Percentiles rank a stretch among this genome's conserved stretches.
These are phyloP conservation scores for Lichtheimia hyalospora DNA, from an alignment of 371 early-diverging fungal genomes.

Conservation along the genomic window DNA sequence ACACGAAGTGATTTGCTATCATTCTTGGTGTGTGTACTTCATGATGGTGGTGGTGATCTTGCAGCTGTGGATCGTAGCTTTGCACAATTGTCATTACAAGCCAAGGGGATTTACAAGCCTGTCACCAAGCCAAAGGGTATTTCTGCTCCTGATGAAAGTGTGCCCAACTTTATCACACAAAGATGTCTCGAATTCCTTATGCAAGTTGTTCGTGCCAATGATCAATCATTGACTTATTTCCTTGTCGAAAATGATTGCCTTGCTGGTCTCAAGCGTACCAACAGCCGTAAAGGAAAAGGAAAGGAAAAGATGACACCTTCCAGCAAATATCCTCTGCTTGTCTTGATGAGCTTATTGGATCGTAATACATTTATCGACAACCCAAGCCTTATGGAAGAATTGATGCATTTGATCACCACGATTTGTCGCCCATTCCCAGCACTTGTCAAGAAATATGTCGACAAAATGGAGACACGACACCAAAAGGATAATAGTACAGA, in stretches of 20 bases:
- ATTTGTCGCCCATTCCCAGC: slow-evolving; percentile 73
- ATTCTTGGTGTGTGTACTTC: slow-evolving; percentile 83
- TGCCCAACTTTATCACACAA: slow-evolving; percentile 84
- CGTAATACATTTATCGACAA: slow-evolving; percentile 78
- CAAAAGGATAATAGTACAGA: slow-evolving; percentile 11
- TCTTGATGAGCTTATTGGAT: slow-evolving; percentile 83
- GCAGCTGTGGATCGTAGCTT: slow-evolving; percentile 79
- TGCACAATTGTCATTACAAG: slow-evolving; percentile 68
- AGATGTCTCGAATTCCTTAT: slow-evolving; percentile 85
- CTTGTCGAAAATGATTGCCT: slow-evolving; percentile 72
- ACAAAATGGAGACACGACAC: slow-evolving; percentile 39
- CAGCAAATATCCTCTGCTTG: slow-evolving; percentile 83
- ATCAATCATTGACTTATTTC: slow-evolving; percentile 69
- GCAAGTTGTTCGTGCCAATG: slow-evolving; percentile 69
- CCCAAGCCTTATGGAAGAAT: slow-evolving; percentile 79
- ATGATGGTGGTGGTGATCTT: slow-evolving; percentile 80
- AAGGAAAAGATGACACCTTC: slow-evolving; percentile 58
- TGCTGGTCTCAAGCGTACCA: slow-evolving; percentile 45
- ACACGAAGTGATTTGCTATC: slow-evolving; percentile 85
- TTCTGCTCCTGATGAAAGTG: slow-evolving; percentile 44
- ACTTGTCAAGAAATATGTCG: slow-evolving; percentile 52
- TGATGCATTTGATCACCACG: slow-evolving; percentile 83
- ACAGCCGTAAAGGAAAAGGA: slow-evolving; percentile 67
- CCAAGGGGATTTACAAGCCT: slow-evolving; percentile 39
- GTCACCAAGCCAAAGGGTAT: slow-evolving; percentile 27